Conservation (phyloP, 2,329 filamentous ascomycete genomes). For the Talaromyces sp. region DNA sequence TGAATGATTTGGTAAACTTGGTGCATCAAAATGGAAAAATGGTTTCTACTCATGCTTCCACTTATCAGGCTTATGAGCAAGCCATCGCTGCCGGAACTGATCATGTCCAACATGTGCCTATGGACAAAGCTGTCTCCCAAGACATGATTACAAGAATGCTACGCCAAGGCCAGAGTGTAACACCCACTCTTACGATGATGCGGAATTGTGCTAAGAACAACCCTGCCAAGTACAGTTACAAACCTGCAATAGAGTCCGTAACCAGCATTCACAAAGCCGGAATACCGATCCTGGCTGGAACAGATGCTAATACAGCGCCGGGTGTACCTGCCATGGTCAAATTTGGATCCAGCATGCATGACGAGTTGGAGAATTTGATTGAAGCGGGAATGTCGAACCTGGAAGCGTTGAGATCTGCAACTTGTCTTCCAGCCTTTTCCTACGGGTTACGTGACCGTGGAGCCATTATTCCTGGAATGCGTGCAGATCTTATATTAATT, state of each 20-base stretch:
- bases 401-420: conserved; percentile 23
- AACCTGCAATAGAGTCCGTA: background rate
- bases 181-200: background rate
- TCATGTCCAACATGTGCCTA: conserved; percentile 14
- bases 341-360: conserved; percentile 19
- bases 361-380: conserved; percentile 23
- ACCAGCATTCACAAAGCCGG: background rate
- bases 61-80: conserved; percentile 7
- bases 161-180: background rate
- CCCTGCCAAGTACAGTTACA: background rate
- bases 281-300: conserved; percentile 20
- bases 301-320: conserved; percentile 19
- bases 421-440: conserved; percentile 17
- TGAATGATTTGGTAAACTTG: conserved; percentile 12
- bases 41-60: background rate
- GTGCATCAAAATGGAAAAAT: conserved; percentile 12
- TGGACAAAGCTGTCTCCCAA: conserved; percentile 6
- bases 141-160: background rate
- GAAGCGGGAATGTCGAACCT: conserved; percentile 19
- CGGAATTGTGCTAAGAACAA: background rate
- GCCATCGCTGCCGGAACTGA: conserved; percentile 10
- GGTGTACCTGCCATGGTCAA: conserved; percentile 15
- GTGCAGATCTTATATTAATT: conserved; percentile 9
- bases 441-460: conserved; percentile 25
- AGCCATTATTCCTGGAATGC: conserved; percentile 12